These are phyloP conservation scores for Paramecium sexaurelia DNA, from an alignment of 73 alveolate species.

Conservation along the genomic window DNA sequence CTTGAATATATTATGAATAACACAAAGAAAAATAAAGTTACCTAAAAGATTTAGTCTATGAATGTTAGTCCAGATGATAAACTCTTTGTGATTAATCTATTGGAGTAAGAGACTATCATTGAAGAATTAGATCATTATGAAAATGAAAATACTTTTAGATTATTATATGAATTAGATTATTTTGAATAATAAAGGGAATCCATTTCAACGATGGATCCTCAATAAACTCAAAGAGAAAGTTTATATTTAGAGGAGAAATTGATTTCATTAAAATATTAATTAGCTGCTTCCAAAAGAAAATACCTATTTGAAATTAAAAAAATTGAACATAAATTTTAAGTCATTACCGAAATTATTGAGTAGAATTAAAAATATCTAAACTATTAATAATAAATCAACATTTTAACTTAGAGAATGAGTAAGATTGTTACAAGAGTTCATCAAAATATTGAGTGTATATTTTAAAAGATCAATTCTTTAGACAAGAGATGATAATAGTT, in stretches of 20 bases:
- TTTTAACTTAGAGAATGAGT: not conserved
- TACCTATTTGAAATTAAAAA: slow-evolving; percentile 10
- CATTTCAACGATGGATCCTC: not conserved
- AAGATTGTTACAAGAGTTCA: slow-evolving; percentile 16
- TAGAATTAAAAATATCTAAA: not conserved
- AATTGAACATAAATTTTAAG: slow-evolving; percentile 17
- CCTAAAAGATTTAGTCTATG: not conserved
- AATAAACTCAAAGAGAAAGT: slow-evolving; percentile 4
- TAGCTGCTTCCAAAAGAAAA: slow-evolving; percentile 37
- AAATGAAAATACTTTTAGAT: slow-evolving; percentile 46
- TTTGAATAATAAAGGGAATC: slow-evolving; percentile 29
- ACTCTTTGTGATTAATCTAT: not conserved
- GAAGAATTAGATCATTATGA: slow-evolving; percentile 58
- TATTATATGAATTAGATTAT: slow-evolving; percentile 44
- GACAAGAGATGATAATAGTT: slow-evolving; percentile 20
- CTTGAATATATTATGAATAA: slow-evolving; percentile 23
- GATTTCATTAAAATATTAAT: slow-evolving; percentile 19
- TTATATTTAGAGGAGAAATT: slow-evolving; percentile 32
- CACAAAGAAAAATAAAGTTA: not conserved
- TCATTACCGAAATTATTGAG: not conserved
- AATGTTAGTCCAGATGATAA: slow-evolving; percentile 28
- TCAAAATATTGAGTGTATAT: slow-evolving; percentile 17
- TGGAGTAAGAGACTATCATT: slow-evolving; percentile 20
- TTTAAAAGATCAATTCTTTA: not conserved
- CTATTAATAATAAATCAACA: not conserved